Evolutionary conservation across 768 basidiomycete genomes (phyloP), one percentile per base, ranked within the genome.

Genomic region (Boletus insuetus): DNA sequence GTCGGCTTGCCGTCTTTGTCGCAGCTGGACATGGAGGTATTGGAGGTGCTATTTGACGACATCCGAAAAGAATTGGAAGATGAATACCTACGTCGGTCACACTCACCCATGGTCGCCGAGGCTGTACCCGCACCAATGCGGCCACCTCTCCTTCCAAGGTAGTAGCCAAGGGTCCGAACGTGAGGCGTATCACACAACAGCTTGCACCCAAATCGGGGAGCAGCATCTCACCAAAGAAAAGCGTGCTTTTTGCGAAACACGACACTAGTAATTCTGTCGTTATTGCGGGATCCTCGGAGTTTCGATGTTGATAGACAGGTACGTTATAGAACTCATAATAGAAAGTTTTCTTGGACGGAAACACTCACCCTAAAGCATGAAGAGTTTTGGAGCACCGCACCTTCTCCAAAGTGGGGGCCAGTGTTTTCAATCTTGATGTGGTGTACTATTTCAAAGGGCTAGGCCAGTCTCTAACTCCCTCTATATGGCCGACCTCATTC

Each of bases 11-110:
- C 89, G 5, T 82, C 85, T 3, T 81, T 89, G 62, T 90, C 89
- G 0, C 89, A 92, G 64, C 77, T 92, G 11, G 90, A 92, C 65
- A 79, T 71, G 72, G 76, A 78, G 5, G 85, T 91, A 2, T 82
- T 89, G 49, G 79, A 85, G 37, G 86, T 85, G 2, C 75, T 93
- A 31, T 89, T 91, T 0, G 76, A 73, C 12, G 87, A 90, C 24
- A 73, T 92, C 8, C 82, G 84, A 22, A 74, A 78, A 56, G 91
- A 93, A 65, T 72, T 91, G 12, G 81, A 89, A 64, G 70, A 69
- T 5, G 87, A 86, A 54, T 89, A 88, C 57, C 76, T 76, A 63
- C 83, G 84, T 37, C 80, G 83, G 46, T 85, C 84, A 0, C 73
- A 68, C 10, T 80, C 83, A 4, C 81, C 82, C 11, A 75, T 74